Percentiles rank a stretch among this genome's conserved stretches.
Conservation (phyloP, 2,329 filamentous ascomycete species). For the Clonostachys rosea region DNA sequence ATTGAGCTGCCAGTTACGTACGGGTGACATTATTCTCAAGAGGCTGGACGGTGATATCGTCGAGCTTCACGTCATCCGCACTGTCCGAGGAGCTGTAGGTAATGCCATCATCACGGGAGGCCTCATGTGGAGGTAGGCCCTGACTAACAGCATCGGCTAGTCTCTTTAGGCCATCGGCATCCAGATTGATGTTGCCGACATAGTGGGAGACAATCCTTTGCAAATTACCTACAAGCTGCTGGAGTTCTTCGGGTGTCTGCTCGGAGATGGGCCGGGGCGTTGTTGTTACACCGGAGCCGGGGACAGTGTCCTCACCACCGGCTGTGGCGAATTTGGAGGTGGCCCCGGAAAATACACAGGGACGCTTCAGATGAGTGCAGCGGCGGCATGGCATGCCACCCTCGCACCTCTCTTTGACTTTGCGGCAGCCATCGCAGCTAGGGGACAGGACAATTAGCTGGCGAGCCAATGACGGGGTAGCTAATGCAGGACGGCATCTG, state of each 20-base stretch:
- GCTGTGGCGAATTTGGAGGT: neutral
- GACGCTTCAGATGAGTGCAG: conserved; percentile 43
- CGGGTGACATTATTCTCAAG: conserved; percentile 33
- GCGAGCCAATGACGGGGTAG: too few relatives aligned
- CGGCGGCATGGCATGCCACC: conserved; percentile 48
- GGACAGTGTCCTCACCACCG: neutral
- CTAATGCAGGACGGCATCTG: too few relatives aligned
- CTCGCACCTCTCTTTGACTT: conserved; percentile 52
- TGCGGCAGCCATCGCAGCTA: conserved; percentile 49
- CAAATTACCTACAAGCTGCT: conserved; percentile 20
- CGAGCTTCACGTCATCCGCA: conserved; percentile 9
- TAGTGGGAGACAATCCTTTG: conserved; percentile 42
- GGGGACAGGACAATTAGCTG: too few relatives aligned
- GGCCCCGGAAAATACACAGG: conserved; percentile 34
- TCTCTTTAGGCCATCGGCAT: conserved; percentile 20
- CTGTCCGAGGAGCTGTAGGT: conserved; percentile 2
- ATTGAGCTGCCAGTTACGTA: conserved; percentile 10
- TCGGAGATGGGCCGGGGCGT: neutral
- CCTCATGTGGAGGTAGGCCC: conserved; percentile 2
- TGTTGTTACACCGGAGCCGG: neutral
- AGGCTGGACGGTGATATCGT: conserved; percentile 33
- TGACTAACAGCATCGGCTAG: conserved; percentile 35
- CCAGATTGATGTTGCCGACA: conserved; percentile 24
- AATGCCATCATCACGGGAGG: conserved; percentile 4
- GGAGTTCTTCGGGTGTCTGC: conserved; percentile 3